A percentile compares a stretch with the other conserved stretches of the same genome.
phyloP scores from a whole-genome alignment of 2,329 filamentous ascomycete species.

The Diplodia sapinea region DNA sequence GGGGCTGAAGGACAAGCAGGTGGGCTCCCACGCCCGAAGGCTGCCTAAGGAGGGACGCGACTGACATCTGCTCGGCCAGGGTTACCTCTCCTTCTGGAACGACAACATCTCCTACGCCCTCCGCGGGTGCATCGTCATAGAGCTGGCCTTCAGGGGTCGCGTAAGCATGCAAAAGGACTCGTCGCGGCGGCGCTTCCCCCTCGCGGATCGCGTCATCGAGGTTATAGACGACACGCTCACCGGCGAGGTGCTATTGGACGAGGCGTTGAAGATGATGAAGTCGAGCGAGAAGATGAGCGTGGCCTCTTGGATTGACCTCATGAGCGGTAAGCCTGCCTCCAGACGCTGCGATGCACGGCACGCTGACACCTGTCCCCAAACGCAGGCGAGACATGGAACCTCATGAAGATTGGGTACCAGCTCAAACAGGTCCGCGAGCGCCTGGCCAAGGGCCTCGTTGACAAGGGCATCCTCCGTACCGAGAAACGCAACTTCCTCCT shows the following conservation, averaged over 20 bases:
- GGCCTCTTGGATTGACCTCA: conserved; percentile 96
- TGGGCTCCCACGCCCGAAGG: conserved; percentile 52
- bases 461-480: conserved; percentile 97
- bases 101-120: conserved; percentile 99
- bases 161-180: conserved; percentile 99
- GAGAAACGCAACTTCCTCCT: conserved; percentile 99
- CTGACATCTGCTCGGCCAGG: conserved; percentile 58
- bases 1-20: conserved; percentile 98
- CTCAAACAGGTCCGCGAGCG: conserved; percentile 98
- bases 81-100: conserved; percentile 99
- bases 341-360: background rate
- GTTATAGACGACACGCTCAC: conserved; percentile 96
- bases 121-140: conserved; percentile 96
- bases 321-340: conserved; percentile 76
- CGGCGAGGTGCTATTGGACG: conserved; percentile 94
- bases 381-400: conserved; percentile 96
- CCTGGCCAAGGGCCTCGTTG: conserved; percentile 93
- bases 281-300: conserved; percentile 99
- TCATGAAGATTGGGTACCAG: conserved; percentile 99
- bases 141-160: conserved; percentile 92
- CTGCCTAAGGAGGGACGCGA: conserved; percentile 25
- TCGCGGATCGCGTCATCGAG: conserved; percentile 93
- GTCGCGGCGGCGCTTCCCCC: conserved; percentile 85
- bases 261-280: conserved; percentile 99
- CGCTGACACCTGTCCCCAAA: conserved; percentile 36